Conservation (phyloP, 371 early-diverging fungal genomes). For the Chytridiales sp. region DNA sequence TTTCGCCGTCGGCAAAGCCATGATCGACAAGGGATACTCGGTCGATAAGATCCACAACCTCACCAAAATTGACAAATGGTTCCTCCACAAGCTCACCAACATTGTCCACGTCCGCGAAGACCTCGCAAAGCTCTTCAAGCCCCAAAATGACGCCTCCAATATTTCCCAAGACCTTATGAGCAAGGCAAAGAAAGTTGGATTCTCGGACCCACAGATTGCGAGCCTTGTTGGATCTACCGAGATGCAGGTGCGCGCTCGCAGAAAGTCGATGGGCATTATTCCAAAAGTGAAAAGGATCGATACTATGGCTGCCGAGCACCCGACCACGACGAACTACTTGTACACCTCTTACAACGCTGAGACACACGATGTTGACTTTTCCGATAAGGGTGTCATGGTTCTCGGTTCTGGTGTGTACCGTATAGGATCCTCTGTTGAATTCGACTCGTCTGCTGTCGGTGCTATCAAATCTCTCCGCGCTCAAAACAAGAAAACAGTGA, state of each 20-base stretch:
- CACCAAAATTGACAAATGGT: constrained; percentile 95
- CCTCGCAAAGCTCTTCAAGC: constrained; percentile 39
- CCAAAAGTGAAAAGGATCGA: constrained; percentile 92
- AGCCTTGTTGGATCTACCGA: constrained; percentile 52
- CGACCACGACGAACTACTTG: constrained; percentile 87
- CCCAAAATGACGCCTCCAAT: constrained; percentile 22
- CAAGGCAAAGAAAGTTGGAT: constrained; percentile 80
- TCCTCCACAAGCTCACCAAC: constrained; percentile 87
- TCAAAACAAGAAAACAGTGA: constrained; percentile 79
- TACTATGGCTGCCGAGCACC: constrained; percentile 92
- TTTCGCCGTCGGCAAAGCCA: constrained; percentile 86
- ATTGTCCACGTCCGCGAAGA: constrained; percentile 66
- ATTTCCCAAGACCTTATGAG: constrained; percentile 43
- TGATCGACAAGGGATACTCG: constrained; percentile 77
- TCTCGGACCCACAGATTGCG: constrained; percentile 86
- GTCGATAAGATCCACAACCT: constrained; percentile 82
- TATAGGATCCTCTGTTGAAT: constrained; percentile 92
- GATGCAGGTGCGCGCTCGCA: constrained; percentile 60
- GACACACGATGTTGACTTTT: constrained; percentile 77
- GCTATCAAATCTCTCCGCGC: constrained; percentile 77
- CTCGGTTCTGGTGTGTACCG: constrained; percentile 95
- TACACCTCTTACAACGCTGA: constrained; percentile 91
- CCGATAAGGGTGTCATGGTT: constrained; percentile 87
- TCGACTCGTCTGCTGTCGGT: constrained; percentile 91
- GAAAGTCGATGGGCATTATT: constrained; percentile 65